These are phyloP conservation scores for Exophiala lecanii-corni DNA, from an alignment of 2,329 filamentous ascomycete genomes.

Conservation along the genomic window DNA sequence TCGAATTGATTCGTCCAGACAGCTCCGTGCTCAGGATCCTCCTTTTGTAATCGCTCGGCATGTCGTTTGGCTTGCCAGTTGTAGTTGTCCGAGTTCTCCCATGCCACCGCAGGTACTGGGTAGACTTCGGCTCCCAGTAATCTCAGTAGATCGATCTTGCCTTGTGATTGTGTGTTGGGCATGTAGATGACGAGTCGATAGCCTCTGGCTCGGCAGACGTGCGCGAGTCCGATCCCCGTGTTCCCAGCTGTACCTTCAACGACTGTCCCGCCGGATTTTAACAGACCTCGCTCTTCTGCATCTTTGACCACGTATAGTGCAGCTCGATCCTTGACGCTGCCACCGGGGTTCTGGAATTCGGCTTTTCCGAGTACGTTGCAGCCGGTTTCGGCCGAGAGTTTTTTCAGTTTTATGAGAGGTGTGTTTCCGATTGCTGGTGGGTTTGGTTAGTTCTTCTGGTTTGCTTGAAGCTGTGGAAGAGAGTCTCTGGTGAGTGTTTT, in stretches of 20 bases:
- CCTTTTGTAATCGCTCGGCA: slow-evolving; percentile 60
- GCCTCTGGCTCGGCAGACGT: slow-evolving; percentile 86
- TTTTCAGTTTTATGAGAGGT: slow-evolving; percentile 83
- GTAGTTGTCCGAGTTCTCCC: slow-evolving; percentile 94
- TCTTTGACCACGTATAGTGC: slow-evolving; percentile 91
- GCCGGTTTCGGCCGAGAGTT: slow-evolving; percentile 81
- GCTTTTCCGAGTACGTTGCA: slow-evolving; percentile 95
- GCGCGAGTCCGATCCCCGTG: slow-evolving; percentile 94
- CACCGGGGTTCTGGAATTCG: slow-evolving; percentile 98
- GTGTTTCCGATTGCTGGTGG: slow-evolving; percentile 88
- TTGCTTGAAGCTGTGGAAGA: no score
- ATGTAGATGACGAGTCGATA: slow-evolving; percentile 99
- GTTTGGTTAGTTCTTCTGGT: neutral
- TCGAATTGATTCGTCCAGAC: slow-evolving; percentile 99
- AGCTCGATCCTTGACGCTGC: slow-evolving; percentile 92
- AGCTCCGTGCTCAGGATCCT: slow-evolving; percentile 59
- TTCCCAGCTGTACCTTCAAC: slow-evolving; percentile 97
- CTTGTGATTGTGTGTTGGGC: slow-evolving; percentile 97
- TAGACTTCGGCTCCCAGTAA: slow-evolving; percentile 92
- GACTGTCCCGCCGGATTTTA: slow-evolving; percentile 84
- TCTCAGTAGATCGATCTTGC: slow-evolving; percentile 89
- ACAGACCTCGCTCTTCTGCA: slow-evolving; percentile 80
- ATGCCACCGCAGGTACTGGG: slow-evolving; percentile 91
- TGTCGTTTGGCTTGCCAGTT: slow-evolving; percentile 92
- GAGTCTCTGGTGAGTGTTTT: no score